Conservation (phyloP, 2,329 filamentous ascomycete species). For the Zalaria sp. region DNA sequence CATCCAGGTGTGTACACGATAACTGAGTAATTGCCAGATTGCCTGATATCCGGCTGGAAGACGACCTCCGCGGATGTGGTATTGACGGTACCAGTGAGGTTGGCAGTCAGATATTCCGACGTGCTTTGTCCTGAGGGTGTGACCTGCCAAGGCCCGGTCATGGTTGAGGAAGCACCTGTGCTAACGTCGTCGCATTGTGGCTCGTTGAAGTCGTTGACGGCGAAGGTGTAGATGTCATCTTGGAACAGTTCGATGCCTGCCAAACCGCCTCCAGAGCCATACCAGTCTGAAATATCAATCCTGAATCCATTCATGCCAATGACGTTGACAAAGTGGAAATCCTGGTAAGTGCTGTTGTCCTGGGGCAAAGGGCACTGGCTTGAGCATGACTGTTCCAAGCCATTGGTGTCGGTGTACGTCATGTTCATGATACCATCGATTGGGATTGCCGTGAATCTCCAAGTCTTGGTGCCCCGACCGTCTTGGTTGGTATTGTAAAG, state of each 20-base stretch:
- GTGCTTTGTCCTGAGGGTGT: slow-evolving; percentile 54
- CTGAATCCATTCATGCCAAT: slow-evolving; percentile 82
- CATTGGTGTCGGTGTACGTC: slow-evolving; percentile 67
- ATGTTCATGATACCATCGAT: slow-evolving; percentile 92
- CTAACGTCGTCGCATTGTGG: slow-evolving; percentile 58
- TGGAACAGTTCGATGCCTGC: slow-evolving; percentile 78
- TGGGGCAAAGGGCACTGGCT: slow-evolving; percentile 68
- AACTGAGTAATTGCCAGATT: slow-evolving; percentile 84
- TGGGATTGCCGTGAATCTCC: slow-evolving; percentile 72
- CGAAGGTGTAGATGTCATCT: slow-evolving; percentile 56
- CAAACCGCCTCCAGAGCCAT: slow-evolving; percentile 72
- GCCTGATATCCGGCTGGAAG: slow-evolving; percentile 70
- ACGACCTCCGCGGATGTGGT: slow-evolving; percentile 53
- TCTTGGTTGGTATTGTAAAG: slow-evolving; percentile 78
- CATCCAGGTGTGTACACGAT: slow-evolving; percentile 91
- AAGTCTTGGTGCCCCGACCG: slow-evolving; percentile 72
- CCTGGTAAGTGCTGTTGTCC: slow-evolving; percentile 59
- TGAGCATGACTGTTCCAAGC: slow-evolving; percentile 58
- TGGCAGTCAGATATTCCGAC: slow-evolving; percentile 63
- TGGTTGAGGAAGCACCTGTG: slow-evolving; percentile 48
- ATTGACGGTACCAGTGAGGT: slow-evolving; percentile 31
- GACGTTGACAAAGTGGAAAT: slow-evolving; percentile 78
- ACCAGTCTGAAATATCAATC: slow-evolving; percentile 76
- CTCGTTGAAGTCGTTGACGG: slow-evolving; percentile 78
- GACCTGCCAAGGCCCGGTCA: slow-evolving; percentile 60